Evolutionary conservation across 1,284 basidiomycete species (phyloP), one percentile per base, ranked within the genome.

Genomic region (Sphagnurus paluster): DNA sequence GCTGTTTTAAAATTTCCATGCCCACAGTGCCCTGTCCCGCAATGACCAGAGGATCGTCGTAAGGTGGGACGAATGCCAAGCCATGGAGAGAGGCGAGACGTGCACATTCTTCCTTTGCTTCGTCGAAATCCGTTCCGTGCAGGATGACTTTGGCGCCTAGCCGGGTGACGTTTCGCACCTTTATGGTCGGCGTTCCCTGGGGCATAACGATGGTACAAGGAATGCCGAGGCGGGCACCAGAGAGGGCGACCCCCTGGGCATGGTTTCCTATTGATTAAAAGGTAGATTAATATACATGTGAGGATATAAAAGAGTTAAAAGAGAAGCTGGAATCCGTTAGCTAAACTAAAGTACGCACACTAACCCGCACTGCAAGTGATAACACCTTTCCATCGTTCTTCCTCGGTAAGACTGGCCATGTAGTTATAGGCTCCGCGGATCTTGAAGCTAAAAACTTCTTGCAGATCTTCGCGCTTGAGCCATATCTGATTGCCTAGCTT

Each of bases 161-260:
- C 16, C 96, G 83, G 35, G 88, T 82, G 17, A 98, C 97, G 61
- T 98, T 98, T 51, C 84, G 78, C 61, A 95, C 91, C 72, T 99
- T 99, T 79, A 99, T 99, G 34, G 87, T 80, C 0, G 97, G 97
- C 1, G 97, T 99, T 16, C 87, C 93, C 24, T 87, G 75, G 1
- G 97, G 97, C 97, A 99, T 99, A 55, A 99, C 93, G 56, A 99
- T 98, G 10, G 95, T 98, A 57, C 94, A 97, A 3, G 95, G 93
- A 51, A 99, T 90, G 36, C 80, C 82, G 25, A 99, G 80, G 44
- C 85, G 83, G 29, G 84, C 73, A 9, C 94, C 94, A 7, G 96
- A 94, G 44, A 99, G 79, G 1, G 97, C 97, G 30, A 99, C 97
- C 21, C 97, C 97, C 68, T 99, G 97, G 0, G 97, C 97, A 67